These are phyloP conservation scores for Chlamydomonas incerta DNA, from an alignment of 139 green algal species.

Conservation along the genomic window DNA sequence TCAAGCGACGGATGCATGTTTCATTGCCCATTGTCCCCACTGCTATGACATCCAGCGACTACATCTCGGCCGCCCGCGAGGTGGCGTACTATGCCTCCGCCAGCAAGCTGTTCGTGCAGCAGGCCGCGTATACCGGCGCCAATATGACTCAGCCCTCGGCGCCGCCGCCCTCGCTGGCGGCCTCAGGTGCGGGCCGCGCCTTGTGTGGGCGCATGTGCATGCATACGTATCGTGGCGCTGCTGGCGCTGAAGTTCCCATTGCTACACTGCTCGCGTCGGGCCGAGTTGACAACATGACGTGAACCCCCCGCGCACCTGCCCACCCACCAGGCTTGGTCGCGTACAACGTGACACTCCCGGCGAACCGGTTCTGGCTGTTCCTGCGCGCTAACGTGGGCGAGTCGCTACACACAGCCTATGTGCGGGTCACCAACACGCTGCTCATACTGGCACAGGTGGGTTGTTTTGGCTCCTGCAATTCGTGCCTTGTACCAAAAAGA, in stretches of 20 bases:
- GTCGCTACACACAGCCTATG: conserved; percentile 35
- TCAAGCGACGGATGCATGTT: too few species aligned
- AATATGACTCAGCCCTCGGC: background rate
- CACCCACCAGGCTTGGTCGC: background rate
- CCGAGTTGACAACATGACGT: too few species aligned
- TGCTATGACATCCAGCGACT: too few species aligned
- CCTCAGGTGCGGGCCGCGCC: too few species aligned
- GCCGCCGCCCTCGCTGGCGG: background rate
- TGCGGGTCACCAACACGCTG: conserved; percentile 46
- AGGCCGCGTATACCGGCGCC: background rate
- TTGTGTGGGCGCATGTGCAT: too few species aligned
- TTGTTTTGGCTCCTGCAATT: too few species aligned
- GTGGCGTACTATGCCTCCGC: conserved; percentile 38
- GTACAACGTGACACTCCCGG: conserved; percentile 21
- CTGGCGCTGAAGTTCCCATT: too few species aligned
- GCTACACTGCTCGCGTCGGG: too few species aligned
- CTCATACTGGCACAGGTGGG: conserved; percentile 39
- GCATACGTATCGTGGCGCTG: too few species aligned
- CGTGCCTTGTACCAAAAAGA: too few species aligned
- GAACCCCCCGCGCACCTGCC: too few species aligned
- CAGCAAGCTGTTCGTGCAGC: conserved; percentile 17
- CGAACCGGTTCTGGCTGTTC: conserved; percentile 52
- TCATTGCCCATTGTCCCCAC: too few species aligned
- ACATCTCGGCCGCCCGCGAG: conserved; percentile 31
- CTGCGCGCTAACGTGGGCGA: conserved; percentile 48